Evolutionary conservation across 768 basidiomycete species (phyloP).

Genomic region (Hydnum rufescens): DNA sequence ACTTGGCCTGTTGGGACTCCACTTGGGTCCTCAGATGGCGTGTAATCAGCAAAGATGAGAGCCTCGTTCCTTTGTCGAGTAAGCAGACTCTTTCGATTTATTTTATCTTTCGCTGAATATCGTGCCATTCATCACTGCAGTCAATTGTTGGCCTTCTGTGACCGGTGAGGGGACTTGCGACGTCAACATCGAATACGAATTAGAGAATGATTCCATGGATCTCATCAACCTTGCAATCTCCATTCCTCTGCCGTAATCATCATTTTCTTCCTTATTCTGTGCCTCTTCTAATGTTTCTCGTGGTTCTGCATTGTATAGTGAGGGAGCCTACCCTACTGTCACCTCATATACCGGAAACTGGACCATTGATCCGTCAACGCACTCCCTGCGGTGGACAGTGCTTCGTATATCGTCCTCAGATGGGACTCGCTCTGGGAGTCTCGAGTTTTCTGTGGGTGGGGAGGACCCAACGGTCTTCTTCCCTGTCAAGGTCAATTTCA

Average conservation of each 20-base stretch:
- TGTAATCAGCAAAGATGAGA: constrained; percentile 79
- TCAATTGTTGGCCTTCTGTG: constrained; percentile 94
- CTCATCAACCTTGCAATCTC: constrained; percentile 74
- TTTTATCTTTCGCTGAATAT: neutral
- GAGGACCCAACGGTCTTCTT: constrained; percentile 75
- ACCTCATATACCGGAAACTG: constrained; percentile 53
- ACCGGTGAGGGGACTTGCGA: constrained; percentile 84
- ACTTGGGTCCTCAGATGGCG: constrained; percentile 87
- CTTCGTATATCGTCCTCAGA: constrained; percentile 42
- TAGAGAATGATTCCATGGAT: constrained; percentile 63
- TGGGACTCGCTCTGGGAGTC: constrained; percentile 50
- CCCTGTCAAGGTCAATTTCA: constrained; percentile 74
- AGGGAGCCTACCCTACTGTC: constrained; percentile 73
- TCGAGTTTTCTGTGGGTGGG: constrained; percentile 78
- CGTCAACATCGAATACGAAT: constrained; percentile 93
- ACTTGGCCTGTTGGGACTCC: constrained; percentile 78
- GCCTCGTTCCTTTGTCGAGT: constrained; percentile 80
- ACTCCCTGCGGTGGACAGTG: constrained; percentile 74
- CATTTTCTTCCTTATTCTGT: neutral
- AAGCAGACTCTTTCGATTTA: constrained; percentile 18
- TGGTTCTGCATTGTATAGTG: constrained; percentile 20
- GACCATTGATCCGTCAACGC: constrained; percentile 58
- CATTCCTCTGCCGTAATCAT: constrained; percentile 78
- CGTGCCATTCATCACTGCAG: constrained; percentile 21
- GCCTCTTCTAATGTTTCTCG: neutral